Evolutionary conservation across 2,329 filamentous ascomycete species (phyloP).

Genomic region (Penicillium janthinellum): DNA sequence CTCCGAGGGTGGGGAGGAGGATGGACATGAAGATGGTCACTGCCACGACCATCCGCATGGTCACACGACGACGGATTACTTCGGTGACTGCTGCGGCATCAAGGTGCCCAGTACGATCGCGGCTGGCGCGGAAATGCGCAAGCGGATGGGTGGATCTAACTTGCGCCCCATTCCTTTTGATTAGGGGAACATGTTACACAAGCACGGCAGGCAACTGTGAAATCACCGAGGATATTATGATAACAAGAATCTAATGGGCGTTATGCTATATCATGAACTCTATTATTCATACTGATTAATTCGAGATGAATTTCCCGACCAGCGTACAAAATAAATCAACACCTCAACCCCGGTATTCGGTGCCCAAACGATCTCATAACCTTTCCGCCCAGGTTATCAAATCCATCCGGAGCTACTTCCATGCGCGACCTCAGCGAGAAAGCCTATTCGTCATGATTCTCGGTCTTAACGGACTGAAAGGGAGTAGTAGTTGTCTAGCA

Average conservation of each 20-base stretch:
- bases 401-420: too few relatives aligned
- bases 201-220: not conserved
- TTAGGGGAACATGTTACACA: constrained; percentile 23
- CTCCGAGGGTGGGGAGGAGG: constrained; percentile 47
- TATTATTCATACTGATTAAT: too few relatives aligned
- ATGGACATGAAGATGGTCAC: constrained; percentile 62
- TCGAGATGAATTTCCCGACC: not conserved
- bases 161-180: constrained; percentile 57
- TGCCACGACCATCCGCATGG: constrained; percentile 69
- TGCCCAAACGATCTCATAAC: too few relatives aligned
- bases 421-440: too few relatives aligned
- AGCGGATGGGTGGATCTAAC: constrained; percentile 67
- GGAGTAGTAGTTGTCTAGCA: too few relatives aligned
- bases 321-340: too few relatives aligned
- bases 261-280: not conserved
- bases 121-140: constrained; percentile 85
- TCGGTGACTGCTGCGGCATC: constrained; percentile 98
- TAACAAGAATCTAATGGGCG: not conserved
- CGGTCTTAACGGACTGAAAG: too few relatives aligned
- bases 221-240: not conserved
- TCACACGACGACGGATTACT: constrained; percentile 60
- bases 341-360: too few relatives aligned
- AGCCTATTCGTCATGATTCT: too few relatives aligned
- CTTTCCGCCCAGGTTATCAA: too few relatives aligned
- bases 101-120: constrained; percentile 94